A percentile compares a stretch with the other conserved stretches of the same genome.
Evolutionary conservation across 1,139 yeast species (phyloP).

Genomic region (Sugiyamaella xylanicola): DNA sequence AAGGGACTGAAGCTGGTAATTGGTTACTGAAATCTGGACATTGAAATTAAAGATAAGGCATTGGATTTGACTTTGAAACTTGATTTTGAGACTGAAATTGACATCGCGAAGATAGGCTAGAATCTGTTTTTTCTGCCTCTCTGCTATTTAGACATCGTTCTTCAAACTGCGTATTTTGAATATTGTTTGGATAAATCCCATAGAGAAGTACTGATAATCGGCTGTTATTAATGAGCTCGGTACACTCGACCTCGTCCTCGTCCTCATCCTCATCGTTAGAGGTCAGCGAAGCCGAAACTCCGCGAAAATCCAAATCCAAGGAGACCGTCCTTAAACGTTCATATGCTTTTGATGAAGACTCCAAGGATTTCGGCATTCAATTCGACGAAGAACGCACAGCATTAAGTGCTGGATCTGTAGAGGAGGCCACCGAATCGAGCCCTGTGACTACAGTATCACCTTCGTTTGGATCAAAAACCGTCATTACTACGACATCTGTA

Average conservation of each 20-base stretch:
- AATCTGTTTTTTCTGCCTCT: no score
- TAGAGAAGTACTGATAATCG: no score
- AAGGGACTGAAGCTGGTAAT: no score
- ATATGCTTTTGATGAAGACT: neutral
- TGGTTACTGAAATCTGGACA: no score
- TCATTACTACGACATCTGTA: conserved; percentile 1
- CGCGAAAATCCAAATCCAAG: neutral
- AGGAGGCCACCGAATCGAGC: neutral
- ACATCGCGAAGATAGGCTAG: no score
- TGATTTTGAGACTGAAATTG: no score
- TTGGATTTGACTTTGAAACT: no score
- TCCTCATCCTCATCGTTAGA: neutral
- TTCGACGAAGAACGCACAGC: neutral
- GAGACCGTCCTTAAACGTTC: neutral
- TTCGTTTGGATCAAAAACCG: conserved; percentile 4
- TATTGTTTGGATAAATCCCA: no score
- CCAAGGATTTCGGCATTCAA: neutral
- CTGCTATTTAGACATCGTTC: no score
- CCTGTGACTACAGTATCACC: neutral
- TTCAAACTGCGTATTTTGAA: no score
- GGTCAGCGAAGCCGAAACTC: neutral
- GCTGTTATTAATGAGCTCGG: neutral
- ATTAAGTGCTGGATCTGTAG: neutral
- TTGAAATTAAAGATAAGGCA: no score
- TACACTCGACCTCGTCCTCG: neutral